phyloP scores from a whole-genome alignment of 208 protist species.

The Wallacemonas collosoma region DNA sequence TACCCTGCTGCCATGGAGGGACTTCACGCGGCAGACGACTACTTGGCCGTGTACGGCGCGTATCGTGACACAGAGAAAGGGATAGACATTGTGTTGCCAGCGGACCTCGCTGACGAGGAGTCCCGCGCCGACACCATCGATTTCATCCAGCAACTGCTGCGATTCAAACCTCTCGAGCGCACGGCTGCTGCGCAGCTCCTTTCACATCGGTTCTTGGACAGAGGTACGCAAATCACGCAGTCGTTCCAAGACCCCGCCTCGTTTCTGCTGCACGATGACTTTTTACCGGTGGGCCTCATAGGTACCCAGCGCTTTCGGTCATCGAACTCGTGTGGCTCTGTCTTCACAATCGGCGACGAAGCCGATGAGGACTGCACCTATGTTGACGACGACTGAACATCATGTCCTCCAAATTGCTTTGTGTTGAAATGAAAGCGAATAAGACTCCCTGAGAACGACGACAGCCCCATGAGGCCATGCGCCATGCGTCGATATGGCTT shows the following conservation, averaged over 20 bases:
- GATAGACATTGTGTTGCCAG: slow-evolving; percentile 14
- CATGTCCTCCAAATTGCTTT: no score
- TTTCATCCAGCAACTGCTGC: slow-evolving; percentile 78
- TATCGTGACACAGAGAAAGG: slow-evolving; percentile 24
- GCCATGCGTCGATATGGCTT: no score
- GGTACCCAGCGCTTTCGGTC: neutral
- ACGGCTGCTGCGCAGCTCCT: slow-evolving; percentile 65
- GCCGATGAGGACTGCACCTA: slow-evolving; percentile 12
- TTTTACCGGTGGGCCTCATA: no score
- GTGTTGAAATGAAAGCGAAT: neutral
- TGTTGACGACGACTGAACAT: neutral
- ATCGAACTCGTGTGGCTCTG: slow-evolving; percentile 7
- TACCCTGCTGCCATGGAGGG: slow-evolving; percentile 23
- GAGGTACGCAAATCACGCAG: neutral
- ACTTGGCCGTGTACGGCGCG: slow-evolving; percentile 26
- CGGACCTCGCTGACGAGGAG: neutral
- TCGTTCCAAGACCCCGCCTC: neutral
- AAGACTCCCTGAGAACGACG: neutral
- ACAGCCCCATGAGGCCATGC: no score
- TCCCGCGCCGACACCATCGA: slow-evolving; percentile 20
- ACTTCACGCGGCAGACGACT: slow-evolving; percentile 15
- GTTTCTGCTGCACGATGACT: neutral
- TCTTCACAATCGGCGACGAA: slow-evolving; percentile 21
- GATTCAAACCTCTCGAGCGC: slow-evolving; percentile 42
- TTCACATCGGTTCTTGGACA: slow-evolving; percentile 41